phyloP scores from a whole-genome alignment of 768 basidiomycete species.

The Macrolepiota fuliginosa region DNA sequence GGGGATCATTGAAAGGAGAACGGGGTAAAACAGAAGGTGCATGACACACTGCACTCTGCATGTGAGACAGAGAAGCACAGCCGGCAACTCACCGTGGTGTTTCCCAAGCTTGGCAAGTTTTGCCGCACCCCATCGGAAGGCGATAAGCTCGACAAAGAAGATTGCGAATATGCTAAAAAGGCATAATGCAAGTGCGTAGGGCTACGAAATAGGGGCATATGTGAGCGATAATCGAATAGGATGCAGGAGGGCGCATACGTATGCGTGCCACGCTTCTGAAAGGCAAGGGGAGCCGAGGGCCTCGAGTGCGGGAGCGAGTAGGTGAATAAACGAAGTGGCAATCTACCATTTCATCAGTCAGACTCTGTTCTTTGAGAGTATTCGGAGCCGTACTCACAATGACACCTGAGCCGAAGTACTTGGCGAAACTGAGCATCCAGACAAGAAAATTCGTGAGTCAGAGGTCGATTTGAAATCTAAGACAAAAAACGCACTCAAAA shows the following conservation, averaged over 20 bases:
- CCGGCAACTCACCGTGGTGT: slow-evolving; percentile 46
- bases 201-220: slow-evolving; percentile 37
- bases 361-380: slow-evolving; percentile 3
- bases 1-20: not conserved
- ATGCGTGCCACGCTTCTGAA: slow-evolving; percentile 62
- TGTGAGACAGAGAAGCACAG: not conserved
- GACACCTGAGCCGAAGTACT: slow-evolving; percentile 89
- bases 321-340: slow-evolving; percentile 87
- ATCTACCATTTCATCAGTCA: slow-evolving; percentile 44
- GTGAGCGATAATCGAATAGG: slow-evolving; percentile 1
- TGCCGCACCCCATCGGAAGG: slow-evolving; percentile 82
- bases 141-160: slow-evolving; percentile 82
- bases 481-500: slow-evolving; percentile 59
- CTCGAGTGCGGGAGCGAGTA: slow-evolving; percentile 72
- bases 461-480: not conserved
- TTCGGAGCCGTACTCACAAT: slow-evolving; percentile 49
- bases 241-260: slow-evolving; percentile 49
- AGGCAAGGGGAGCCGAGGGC: slow-evolving; percentile 74
- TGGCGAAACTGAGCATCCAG: slow-evolving; percentile 60
- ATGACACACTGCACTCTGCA: not conserved
- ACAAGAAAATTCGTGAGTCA: slow-evolving; percentile 9
- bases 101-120: slow-evolving; percentile 68
- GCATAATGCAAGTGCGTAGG: slow-evolving; percentile 79
- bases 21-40: not conserved
- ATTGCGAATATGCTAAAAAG: slow-evolving; percentile 80